A percentile compares a stretch with the other conserved stretches of the same genome.
Evolutionary conservation across 164 flowering plant species (phyloP).

Genomic region (Taxillus chinensis): DNA sequence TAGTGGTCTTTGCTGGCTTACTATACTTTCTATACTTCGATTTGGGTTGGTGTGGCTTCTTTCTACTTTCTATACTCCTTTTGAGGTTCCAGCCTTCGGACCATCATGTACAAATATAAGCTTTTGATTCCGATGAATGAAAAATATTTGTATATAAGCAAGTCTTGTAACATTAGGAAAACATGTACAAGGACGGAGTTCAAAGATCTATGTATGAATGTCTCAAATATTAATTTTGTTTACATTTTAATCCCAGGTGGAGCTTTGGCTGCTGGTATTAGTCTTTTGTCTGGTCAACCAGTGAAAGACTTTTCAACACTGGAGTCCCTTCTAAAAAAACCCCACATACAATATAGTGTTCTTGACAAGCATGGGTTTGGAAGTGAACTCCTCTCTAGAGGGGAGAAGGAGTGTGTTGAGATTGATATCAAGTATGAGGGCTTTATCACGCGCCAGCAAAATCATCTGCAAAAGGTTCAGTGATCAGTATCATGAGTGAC

Average conservation of each 20-base stretch:
- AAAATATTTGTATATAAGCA: too few species aligned
- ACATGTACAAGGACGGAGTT: too few species aligned
- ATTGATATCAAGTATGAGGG: constrained; percentile 95
- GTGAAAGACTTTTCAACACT: constrained; percentile 62
- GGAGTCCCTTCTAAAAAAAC: constrained; percentile 85
- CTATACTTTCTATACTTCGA: too few species aligned
- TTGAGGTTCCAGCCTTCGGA: too few species aligned
- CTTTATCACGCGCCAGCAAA: constrained; percentile 74
- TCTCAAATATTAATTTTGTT: not conserved
- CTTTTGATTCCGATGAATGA: too few species aligned
- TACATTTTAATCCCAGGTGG: constrained; percentile 43
- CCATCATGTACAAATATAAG: too few species aligned
- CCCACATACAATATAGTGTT: constrained; percentile 66
- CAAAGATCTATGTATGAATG: too few species aligned
- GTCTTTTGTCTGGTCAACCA: constrained; percentile 65
- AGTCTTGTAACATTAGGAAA: too few species aligned
- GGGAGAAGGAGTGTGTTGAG: constrained; percentile 86
- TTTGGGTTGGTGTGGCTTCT: too few species aligned
- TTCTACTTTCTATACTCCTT: too few species aligned
- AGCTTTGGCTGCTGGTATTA: constrained; percentile 68
- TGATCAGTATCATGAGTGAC: not conserved
- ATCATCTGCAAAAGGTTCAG: constrained; percentile 76
- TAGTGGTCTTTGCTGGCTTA: too few species aligned
- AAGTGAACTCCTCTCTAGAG: constrained; percentile 41
- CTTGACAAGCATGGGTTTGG: constrained; percentile 94